Evolutionary conservation across 768 basidiomycete genomes (phyloP).

Genomic region (Lactarius trivialis): DNA sequence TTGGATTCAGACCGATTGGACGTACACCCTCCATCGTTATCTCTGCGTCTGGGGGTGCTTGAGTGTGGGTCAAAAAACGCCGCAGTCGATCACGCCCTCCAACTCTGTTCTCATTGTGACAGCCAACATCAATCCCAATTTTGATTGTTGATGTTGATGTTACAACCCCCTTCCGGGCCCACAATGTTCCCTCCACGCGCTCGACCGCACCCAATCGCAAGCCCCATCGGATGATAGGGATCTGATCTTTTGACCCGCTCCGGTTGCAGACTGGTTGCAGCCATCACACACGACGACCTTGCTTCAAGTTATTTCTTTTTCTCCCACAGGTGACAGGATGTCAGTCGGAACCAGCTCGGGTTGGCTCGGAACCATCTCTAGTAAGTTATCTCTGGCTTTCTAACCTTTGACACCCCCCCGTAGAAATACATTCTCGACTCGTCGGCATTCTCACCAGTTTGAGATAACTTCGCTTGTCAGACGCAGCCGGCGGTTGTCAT

Average conservation of each 20-base stretch:
- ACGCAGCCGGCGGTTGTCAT: not conserved
- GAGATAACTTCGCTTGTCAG: constrained; percentile 1
- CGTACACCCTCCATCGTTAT: not conserved
- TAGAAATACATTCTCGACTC: not conserved
- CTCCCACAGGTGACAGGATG: too few relatives aligned
- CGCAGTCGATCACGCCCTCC: not conserved
- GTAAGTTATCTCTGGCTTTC: constrained; percentile 11
- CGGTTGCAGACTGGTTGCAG: not conserved
- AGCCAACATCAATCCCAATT: not conserved
- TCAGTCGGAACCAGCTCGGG: not conserved
- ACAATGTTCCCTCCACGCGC: not conserved
- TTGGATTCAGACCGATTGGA: not conserved
- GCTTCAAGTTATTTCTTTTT: too few relatives aligned
- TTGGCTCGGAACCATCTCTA: not conserved
- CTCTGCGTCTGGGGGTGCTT: not conserved
- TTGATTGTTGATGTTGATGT: too few relatives aligned
- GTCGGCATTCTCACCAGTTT: not conserved
- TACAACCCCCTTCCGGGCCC: not conserved
- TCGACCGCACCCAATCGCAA: not conserved
- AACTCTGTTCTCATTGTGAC: not conserved
- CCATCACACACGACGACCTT: not conserved
- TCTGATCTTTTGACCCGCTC: not conserved
- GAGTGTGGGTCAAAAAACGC: not conserved
- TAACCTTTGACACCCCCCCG: not conserved
- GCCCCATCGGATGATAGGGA: not conserved